Evolutionary conservation across 306 rosid species (phyloP).

Genomic region (Casuarina glauca): DNA sequence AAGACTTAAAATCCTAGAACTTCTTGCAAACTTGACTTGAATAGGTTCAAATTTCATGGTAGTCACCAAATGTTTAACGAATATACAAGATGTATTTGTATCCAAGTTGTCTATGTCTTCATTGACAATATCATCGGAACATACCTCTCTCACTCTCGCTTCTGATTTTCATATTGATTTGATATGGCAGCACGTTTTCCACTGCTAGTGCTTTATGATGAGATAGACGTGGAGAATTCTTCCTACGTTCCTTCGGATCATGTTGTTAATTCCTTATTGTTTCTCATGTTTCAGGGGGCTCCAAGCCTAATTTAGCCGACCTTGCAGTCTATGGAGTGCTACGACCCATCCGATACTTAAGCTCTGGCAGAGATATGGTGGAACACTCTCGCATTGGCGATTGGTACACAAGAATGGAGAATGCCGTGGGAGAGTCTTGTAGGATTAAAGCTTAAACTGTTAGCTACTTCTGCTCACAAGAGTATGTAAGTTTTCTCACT

Average conservation of each 20-base stretch:
- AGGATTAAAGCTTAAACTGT: slow-evolving; percentile 55
- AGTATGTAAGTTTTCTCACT: slow-evolving; percentile 14
- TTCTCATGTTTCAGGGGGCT: slow-evolving; percentile 46
- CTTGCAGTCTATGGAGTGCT: slow-evolving; percentile 72
- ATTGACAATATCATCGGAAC: too few relatives aligned
- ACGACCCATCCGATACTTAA: slow-evolving; percentile 87
- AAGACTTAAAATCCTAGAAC: too few relatives aligned
- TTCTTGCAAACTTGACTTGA: too few relatives aligned
- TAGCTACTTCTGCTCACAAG: slow-evolving; percentile 9
- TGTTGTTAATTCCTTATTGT: neutral
- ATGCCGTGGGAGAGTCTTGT: slow-evolving; percentile 64
- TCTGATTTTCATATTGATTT: too few relatives aligned
- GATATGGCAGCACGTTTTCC: neutral
- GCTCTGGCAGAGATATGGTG: slow-evolving; percentile 94
- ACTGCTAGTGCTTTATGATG: neutral
- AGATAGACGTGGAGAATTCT: neutral
- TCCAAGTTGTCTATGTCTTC: too few relatives aligned
- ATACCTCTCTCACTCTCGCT: too few relatives aligned
- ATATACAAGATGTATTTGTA: too few relatives aligned
- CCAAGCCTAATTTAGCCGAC: slow-evolving; percentile 58
- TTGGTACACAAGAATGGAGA: slow-evolving; percentile 95
- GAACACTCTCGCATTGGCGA: slow-evolving; percentile 89
- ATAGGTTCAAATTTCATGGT: too few relatives aligned
- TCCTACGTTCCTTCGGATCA: neutral
- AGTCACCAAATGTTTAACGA: too few relatives aligned